Evolutionary conservation across 495 filamentous ascomycete genomes (phyloP).

Genomic region (Penicillium malachiteum): DNA sequence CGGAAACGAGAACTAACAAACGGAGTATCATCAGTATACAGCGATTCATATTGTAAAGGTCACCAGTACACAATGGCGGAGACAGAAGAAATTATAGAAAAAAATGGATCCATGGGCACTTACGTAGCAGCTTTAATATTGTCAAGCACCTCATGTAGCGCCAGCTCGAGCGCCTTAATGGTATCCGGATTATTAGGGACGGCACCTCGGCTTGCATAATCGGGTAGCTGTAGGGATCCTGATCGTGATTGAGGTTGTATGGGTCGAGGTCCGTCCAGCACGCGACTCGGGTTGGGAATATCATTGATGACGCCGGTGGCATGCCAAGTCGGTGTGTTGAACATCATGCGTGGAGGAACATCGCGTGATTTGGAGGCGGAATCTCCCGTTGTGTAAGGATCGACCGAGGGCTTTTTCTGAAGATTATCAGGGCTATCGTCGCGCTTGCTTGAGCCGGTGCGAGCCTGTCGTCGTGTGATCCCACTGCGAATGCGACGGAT

Average conservation of each 20-base stretch:
- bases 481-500: conserved; percentile 76
- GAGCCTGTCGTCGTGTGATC: conserved; percentile 79
- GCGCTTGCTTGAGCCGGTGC: conserved; percentile 57
- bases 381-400: conserved; percentile 23
- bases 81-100: background rate
- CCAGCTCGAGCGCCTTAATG: conserved; percentile 76
- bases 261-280: conserved; percentile 37
- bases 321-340: conserved; percentile 71
- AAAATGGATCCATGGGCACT: conserved; percentile 23
- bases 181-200: conserved; percentile 66
- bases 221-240: conserved; percentile 52
- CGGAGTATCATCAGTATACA: conserved; percentile 1
- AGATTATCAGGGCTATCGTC: conserved; percentile 44
- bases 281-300: conserved; percentile 50
- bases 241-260: conserved; percentile 42
- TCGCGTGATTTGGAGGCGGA: conserved; percentile 32
- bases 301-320: conserved; percentile 80
- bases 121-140: conserved; percentile 81
- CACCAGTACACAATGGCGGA: background rate
- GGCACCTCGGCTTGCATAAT: conserved; percentile 57
- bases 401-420: conserved; percentile 31
- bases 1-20: conserved; percentile 30
- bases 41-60: background rate
- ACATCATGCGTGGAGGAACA: conserved; percentile 49
- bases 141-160: conserved; percentile 74